A percentile compares a stretch with the other conserved stretches of the same genome.
Conservation (phyloP, 257 asterid species). For the Nemophila menziesii region DNA sequence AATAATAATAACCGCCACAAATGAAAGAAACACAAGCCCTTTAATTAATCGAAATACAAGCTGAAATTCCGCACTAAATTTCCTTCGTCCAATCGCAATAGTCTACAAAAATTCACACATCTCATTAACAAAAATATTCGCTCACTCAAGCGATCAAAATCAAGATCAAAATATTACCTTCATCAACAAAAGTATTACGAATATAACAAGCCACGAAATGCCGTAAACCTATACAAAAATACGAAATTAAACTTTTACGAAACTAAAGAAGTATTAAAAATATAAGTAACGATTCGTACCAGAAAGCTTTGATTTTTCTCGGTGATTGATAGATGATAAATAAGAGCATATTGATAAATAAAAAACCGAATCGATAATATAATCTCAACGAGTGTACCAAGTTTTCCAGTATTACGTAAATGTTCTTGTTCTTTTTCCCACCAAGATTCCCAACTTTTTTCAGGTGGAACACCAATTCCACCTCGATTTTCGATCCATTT, state of each 20-base stretch:
- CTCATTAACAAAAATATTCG: background rate
- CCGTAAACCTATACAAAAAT: slow-evolving; percentile 53
- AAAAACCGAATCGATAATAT: slow-evolving; percentile 76
- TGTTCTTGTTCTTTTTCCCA: slow-evolving; percentile 90
- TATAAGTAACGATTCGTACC: slow-evolving; percentile 28
- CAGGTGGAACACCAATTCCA: slow-evolving; percentile 84
- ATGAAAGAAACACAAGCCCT: slow-evolving; percentile 55
- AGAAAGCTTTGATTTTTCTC: slow-evolving; percentile 27
- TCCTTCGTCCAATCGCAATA: slow-evolving; percentile 57
- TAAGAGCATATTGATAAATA: slow-evolving; percentile 71
- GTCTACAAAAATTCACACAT: slow-evolving; percentile 32
- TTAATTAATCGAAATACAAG: slow-evolving; percentile 64
- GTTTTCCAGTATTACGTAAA: slow-evolving; percentile 57
- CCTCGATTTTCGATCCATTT: slow-evolving; percentile 88
- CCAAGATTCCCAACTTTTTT: slow-evolving; percentile 98
- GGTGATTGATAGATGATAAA: slow-evolving; percentile 76
- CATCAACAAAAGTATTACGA: slow-evolving; percentile 41
- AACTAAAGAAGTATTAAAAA: background rate
- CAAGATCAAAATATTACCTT: slow-evolving; percentile 42
- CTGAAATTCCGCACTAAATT: slow-evolving; percentile 76
- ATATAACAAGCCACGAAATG: slow-evolving; percentile 73
- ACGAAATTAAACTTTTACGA: background rate
- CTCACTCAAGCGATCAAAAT: background rate
- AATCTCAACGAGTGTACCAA: slow-evolving; percentile 64
- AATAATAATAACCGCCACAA: slow-evolving; percentile 42